A percentile compares a stretch with the other conserved stretches of the same genome.
These are phyloP conservation scores for Amphicarpaea edgeworthii DNA, from an alignment of 306 rosid genomes.

Conservation along the genomic window DNA sequence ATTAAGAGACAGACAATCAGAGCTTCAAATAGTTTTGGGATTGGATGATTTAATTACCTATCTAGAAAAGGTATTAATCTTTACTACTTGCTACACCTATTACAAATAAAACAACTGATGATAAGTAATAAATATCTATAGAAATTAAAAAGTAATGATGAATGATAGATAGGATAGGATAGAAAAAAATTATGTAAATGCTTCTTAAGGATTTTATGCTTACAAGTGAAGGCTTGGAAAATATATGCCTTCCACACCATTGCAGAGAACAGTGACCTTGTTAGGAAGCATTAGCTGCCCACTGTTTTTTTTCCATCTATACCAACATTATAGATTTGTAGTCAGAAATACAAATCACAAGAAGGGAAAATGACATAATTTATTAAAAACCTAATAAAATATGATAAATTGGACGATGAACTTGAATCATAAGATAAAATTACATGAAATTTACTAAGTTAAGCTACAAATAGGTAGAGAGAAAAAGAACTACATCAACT, in stretches of 20 bases:
- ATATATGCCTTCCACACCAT: slow-evolving; percentile 91
- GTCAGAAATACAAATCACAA: slow-evolving; percentile 43
- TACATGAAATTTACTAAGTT: slow-evolving; percentile 7
- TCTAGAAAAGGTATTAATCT: slow-evolving; percentile 25
- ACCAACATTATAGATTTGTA: slow-evolving; percentile 27
- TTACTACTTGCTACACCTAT: not conserved
- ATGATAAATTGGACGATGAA: slow-evolving; percentile 1
- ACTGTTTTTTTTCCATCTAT: slow-evolving; percentile 66
- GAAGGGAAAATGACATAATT: not conserved
- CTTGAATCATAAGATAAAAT: slow-evolving; percentile 18
- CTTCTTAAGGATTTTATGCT: slow-evolving; percentile 53
- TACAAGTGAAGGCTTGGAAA: slow-evolving; percentile 96
- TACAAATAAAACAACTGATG: not conserved
- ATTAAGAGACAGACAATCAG: slow-evolving; percentile 9
- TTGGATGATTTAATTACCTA: slow-evolving; percentile 19
- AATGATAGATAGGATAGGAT: slow-evolving; percentile 13
- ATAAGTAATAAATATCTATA: slow-evolving; percentile 7
- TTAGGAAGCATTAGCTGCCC: slow-evolving; percentile 72
- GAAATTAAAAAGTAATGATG: slow-evolving; percentile 1
- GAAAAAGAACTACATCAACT: slow-evolving; percentile 22
- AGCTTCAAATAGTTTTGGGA: slow-evolving; percentile 14
- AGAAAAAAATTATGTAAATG: not conserved
- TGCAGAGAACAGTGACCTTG: slow-evolving; percentile 92
- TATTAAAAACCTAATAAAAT: slow-evolving; percentile 14
- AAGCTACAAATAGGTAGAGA: not conserved